Percentiles rank a stretch among this genome's conserved stretches.
Evolutionary conservation across 192 early-diverging fungal genomes (phyloP).

Genomic region (Paraglomus brasilianum): DNA sequence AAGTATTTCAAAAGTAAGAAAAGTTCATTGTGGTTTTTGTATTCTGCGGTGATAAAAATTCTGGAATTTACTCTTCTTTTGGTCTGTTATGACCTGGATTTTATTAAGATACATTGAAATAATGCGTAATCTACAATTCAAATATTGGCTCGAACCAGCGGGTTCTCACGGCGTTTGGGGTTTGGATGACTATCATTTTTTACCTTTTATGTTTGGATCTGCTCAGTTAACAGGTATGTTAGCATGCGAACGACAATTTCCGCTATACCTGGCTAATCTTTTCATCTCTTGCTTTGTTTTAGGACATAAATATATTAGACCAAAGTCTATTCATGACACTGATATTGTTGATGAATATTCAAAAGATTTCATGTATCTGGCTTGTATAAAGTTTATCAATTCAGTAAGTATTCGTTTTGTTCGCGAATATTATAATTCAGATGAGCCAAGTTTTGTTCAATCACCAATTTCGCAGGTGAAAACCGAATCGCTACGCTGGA

Average conservation of each 20-base stretch:
- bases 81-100: background rate
- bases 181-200: conserved; percentile 95
- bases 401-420: conserved; percentile 50
- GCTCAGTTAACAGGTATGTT: conserved; percentile 71
- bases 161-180: conserved; percentile 99
- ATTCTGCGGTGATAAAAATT: conserved; percentile 32
- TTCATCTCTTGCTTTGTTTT: background rate
- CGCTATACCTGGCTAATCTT: background rate
- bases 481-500: conserved; percentile 74
- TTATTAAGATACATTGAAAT: conserved; percentile 72
- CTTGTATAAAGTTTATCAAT: conserved; percentile 92
- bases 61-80: conserved; percentile 1
- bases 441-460: conserved; percentile 37
- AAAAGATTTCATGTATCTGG: conserved; percentile 93
- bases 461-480: conserved; percentile 43
- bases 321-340: conserved; percentile 90
- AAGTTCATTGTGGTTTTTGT: background rate
- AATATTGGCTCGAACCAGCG: conserved; percentile 96
- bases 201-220: conserved; percentile 93
- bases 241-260: background rate
- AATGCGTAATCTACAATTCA: conserved; percentile 87
- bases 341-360: conserved; percentile 90
- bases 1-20: conserved; percentile 67
- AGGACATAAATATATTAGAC: conserved; percentile 88
- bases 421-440: background rate